These are phyloP conservation scores for Colletotrichum sp. DNA, from an alignment of 2,329 filamentous ascomycete species.

Conservation along the genomic window DNA sequence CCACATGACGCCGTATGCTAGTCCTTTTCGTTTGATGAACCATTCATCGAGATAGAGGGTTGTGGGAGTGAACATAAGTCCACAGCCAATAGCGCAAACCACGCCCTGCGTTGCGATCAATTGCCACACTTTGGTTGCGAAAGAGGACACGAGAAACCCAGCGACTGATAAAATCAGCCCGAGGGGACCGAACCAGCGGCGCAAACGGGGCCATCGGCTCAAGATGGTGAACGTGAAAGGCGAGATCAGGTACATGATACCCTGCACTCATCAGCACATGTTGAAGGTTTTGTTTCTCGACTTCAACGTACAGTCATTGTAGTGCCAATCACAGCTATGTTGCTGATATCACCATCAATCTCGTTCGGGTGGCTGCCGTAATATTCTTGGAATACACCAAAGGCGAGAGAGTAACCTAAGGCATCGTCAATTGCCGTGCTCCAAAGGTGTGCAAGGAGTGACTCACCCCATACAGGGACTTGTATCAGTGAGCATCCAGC, in stretches of 20 bases:
- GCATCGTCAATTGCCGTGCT: rapidly evolving
- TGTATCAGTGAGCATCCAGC: neutral
- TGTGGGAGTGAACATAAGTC: neutral
- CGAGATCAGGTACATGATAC: neutral
- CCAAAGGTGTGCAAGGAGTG: rapidly evolving
- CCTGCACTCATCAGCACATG: neutral
- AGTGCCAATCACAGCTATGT: neutral
- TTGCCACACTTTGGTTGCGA: neutral
- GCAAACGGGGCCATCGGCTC: neutral
- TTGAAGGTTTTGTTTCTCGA: neutral
- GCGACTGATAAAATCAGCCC: rapidly evolving
- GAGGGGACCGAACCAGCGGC: rapidly evolving
- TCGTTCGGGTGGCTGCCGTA: neutral
- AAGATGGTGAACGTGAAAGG: neutral
- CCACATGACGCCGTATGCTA: neutral
- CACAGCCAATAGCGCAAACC: neutral
- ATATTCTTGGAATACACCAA: neutral
- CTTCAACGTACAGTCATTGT: neutral
- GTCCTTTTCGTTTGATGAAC: neutral
- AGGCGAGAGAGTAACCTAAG: neutral
- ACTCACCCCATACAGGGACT: neutral
- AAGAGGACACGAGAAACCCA: rapidly evolving
- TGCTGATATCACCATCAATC: neutral
- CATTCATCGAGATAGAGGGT: neutral
- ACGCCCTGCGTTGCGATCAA: neutral